Percentiles rank a stretch among this genome's conserved stretches.
phyloP scores from a whole-genome alignment of 805 yeast species.

The Wickerhamomyces ciferrii region DNA sequence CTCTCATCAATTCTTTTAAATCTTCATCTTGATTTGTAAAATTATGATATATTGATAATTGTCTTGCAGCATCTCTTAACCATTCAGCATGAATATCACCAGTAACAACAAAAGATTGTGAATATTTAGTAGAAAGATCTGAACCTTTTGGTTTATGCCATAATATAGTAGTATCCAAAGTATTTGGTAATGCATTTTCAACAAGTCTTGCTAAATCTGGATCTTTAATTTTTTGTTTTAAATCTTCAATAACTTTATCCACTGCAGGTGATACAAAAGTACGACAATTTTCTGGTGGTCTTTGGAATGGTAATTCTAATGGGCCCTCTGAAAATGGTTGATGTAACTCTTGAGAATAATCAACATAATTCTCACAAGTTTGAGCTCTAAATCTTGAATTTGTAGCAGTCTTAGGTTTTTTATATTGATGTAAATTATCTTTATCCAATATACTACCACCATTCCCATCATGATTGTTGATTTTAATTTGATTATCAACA shows the following conservation, averaged over 20 bases:
- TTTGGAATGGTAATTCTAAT: conserved; percentile 58
- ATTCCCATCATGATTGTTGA: neutral
- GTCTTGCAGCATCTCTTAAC: conserved; percentile 85
- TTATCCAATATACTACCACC: conserved; percentile 4
- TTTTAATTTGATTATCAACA: neutral
- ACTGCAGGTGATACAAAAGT: conserved; percentile 63
- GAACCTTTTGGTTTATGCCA: conserved; percentile 44
- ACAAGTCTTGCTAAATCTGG: conserved; percentile 68
- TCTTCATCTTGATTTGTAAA: conserved; percentile 45
- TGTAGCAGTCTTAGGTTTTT: neutral
- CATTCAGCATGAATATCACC: conserved; percentile 95
- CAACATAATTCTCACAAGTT: conserved; percentile 57
- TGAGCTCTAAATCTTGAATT: neutral
- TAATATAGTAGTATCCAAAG: conserved; percentile 79
- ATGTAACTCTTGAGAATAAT: conserved; percentile 41
- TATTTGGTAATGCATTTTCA: conserved; percentile 83
- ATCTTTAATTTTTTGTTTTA: conserved; percentile 44
- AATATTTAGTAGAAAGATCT: conserved; percentile 14
- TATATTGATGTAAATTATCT: neutral
- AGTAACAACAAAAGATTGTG: conserved; percentile 76
- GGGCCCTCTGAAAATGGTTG: conserved; percentile 63
- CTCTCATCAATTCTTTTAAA: conserved; percentile 51
- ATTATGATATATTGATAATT: conserved; percentile 68
- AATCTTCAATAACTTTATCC: conserved; percentile 51
- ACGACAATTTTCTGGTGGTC: conserved; percentile 70